Evolutionary conservation across 768 basidiomycete species (phyloP).

Genomic region (Peribolospora baueri): DNA sequence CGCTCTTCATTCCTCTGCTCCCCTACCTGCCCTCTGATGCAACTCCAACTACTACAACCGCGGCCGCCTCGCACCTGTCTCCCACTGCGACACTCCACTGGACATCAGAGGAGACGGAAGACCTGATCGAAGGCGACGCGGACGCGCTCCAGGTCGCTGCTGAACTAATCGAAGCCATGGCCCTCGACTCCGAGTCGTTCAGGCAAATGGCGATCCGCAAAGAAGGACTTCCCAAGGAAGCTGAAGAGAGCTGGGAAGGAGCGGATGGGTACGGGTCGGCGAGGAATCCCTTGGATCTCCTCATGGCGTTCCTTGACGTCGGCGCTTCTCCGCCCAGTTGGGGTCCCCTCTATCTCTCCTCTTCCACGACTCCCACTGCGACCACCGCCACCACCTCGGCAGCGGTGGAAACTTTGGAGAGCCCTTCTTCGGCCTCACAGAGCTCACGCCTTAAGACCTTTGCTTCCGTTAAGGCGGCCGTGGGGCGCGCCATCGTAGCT

Average conservation of each 20-base stretch:
- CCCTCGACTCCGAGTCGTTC: neutral
- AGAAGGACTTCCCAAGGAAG: neutral
- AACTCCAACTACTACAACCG: neutral
- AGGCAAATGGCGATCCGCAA: neutral
- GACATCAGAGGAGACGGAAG: neutral
- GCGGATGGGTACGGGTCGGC: too few species aligned
- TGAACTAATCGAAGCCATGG: slow-evolving; percentile 7
- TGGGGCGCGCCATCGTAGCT: slow-evolving; percentile 67
- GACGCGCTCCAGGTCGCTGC: slow-evolving; percentile 7
- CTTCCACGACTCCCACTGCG: too few species aligned
- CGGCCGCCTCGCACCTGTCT: neutral
- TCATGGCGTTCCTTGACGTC: slow-evolving; percentile 9
- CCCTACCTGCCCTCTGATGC: neutral
- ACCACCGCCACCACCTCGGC: neutral
- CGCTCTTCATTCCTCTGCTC: neutral
- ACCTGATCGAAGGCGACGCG: slow-evolving; percentile 6
- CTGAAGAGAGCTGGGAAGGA: neutral
- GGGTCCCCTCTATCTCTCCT: neutral
- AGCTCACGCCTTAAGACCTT: slow-evolving; percentile 24
- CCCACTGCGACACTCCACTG: too few species aligned
- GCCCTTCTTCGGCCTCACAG: neutral
- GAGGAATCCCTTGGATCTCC: neutral
- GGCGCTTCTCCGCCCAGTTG: slow-evolving; percentile 5
- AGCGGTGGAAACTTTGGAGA: neutral
- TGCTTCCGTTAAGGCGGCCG: slow-evolving; percentile 56